These are phyloP conservation scores for Amanita exitialis DNA, from an alignment of 768 basidiomycete species.

Conservation along the genomic window DNA sequence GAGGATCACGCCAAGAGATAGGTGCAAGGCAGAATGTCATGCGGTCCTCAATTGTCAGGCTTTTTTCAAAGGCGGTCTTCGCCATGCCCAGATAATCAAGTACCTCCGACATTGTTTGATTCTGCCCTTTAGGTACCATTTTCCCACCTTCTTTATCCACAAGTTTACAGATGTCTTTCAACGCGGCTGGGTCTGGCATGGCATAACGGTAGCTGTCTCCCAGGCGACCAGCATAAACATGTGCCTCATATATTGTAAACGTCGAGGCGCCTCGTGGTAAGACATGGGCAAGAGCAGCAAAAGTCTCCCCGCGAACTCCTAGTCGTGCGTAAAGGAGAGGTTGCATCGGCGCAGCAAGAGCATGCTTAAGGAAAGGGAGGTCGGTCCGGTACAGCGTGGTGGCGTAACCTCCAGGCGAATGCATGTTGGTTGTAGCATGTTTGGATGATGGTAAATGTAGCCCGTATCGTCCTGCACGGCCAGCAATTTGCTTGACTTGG, in stretches of 20 bases:
- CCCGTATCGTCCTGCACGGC: constrained; percentile 87
- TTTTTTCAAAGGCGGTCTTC: constrained; percentile 23
- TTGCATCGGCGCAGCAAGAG: constrained; percentile 41
- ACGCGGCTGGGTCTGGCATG: neutral
- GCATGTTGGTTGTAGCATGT: constrained; percentile 18
- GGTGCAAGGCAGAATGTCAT: constrained; percentile 41
- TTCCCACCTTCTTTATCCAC: constrained; percentile 17
- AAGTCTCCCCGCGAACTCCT: constrained; percentile 10
- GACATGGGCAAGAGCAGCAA: constrained; percentile 16
- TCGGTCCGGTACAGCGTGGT: constrained; percentile 63
- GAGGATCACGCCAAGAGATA: constrained; percentile 38
- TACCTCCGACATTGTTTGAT: neutral
- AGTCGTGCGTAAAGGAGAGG: constrained; percentile 47
- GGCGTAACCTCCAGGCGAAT: constrained; percentile 42
- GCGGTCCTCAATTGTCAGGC: constrained; percentile 35
- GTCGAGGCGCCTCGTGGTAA: constrained; percentile 35
- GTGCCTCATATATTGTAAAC: constrained; percentile 36
- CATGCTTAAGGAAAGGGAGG: constrained; percentile 45
- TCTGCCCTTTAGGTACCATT: neutral
- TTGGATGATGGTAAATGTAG: constrained; percentile 27
- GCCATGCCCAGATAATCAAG: neutral
- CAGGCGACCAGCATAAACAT: constrained; percentile 35
- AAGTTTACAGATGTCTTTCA: constrained; percentile 25
- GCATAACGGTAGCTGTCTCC: constrained; percentile 33
- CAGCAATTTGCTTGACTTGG: constrained; percentile 89